Percentiles rank a stretch among this genome's conserved stretches.
phyloP scores from a whole-genome alignment of 1,139 yeast species.

The Yamadazyma aaseri region DNA sequence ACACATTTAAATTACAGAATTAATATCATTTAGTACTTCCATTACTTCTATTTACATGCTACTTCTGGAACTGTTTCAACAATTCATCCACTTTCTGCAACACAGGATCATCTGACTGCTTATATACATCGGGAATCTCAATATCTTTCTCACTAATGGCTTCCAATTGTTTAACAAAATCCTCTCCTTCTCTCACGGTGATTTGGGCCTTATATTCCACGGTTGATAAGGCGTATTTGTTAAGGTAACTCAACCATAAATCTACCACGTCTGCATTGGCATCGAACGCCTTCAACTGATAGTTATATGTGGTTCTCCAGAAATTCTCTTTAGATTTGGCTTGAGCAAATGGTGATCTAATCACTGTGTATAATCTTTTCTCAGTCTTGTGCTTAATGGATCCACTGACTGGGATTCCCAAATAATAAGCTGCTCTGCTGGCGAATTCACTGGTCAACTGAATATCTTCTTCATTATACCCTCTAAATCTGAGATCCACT shows the following conservation, averaged over 20 bases:
- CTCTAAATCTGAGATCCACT: slow-evolving; percentile 68
- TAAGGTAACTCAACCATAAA: slow-evolving; percentile 74
- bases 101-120: slow-evolving; percentile 54
- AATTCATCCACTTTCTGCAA: slow-evolving; percentile 73
- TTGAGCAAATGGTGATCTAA: slow-evolving; percentile 89
- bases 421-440: slow-evolving; percentile 82
- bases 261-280: slow-evolving; percentile 85
- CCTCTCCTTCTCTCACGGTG: slow-evolving; percentile 55
- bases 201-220: slow-evolving; percentile 80
- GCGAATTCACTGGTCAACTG: slow-evolving; percentile 84
- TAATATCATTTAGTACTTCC: too few species aligned
- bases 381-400: slow-evolving; percentile 67
- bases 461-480: slow-evolving; percentile 69
- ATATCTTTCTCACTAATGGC: slow-evolving; percentile 25
- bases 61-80: slow-evolving; percentile 27
- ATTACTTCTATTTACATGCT: too few species aligned
- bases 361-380: slow-evolving; percentile 81
- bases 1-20: too few species aligned
- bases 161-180: slow-evolving; percentile 39
- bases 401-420: slow-evolving; percentile 74
- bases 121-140: slow-evolving; percentile 36
- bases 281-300: slow-evolving; percentile 75
- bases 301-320: slow-evolving; percentile 80
- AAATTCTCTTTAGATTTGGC: slow-evolving; percentile 95
- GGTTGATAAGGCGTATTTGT: slow-evolving; percentile 76